phyloP scores from a whole-genome alignment of 106 monocot genomes.

The Allium sativum region DNA sequence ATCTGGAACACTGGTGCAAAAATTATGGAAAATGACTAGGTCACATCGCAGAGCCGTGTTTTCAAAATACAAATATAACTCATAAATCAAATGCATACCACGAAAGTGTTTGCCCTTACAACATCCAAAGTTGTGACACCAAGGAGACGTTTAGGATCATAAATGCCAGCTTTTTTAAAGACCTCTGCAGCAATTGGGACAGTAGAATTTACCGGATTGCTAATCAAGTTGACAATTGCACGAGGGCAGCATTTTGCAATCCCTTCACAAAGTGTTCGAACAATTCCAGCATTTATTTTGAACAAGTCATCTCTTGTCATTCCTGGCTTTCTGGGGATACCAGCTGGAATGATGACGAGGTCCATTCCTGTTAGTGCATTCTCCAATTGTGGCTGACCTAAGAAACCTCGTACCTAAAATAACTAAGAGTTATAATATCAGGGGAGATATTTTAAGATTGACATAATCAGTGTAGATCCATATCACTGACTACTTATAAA shows the following conservation, averaged over 20 bases:
- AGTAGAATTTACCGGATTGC: constrained; percentile 96
- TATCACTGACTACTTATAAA: no score
- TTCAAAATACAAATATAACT: background rate
- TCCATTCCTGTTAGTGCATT: constrained; percentile 92
- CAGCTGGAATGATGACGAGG: constrained; percentile 92
- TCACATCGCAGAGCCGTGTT: no score
- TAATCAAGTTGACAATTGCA: constrained; percentile 91
- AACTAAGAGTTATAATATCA: no score
- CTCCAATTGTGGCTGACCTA: constrained; percentile 71
- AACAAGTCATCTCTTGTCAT: constrained; percentile 99
- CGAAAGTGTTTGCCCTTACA: constrained; percentile 94
- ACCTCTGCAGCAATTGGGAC: constrained; percentile 97
- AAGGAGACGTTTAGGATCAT: constrained; percentile 81
- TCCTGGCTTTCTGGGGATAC: constrained; percentile 90
- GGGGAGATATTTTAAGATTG: no score
- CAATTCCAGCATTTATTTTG: constrained; percentile 96
- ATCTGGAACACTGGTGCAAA: no score
- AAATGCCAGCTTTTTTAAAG: constrained; percentile 88
- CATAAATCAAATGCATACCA: constrained; percentile 39
- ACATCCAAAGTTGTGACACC: constrained; percentile 93
- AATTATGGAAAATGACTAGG: no score
- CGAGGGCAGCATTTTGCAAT: constrained; percentile 66
- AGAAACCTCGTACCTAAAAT: constrained; percentile 79
- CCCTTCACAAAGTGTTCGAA: constrained; percentile 73
- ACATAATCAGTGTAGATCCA: no score